Evolutionary conservation across 2,329 filamentous ascomycete species (phyloP).

Genomic region (Orbilia javanica): DNA sequence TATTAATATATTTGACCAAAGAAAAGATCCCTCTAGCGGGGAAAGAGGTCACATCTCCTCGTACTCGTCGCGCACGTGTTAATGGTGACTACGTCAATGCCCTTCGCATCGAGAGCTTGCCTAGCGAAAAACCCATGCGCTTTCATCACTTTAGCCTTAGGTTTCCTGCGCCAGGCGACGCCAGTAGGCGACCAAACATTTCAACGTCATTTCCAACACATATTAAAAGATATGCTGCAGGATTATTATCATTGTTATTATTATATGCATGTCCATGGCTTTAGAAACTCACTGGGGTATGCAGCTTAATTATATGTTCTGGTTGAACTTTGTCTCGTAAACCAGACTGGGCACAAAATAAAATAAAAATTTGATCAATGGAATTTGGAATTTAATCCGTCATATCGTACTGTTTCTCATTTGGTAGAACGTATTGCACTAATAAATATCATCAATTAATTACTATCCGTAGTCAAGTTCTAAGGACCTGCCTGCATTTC

Average conservation of each 20-base stretch:
- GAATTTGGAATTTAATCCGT: too few species aligned
- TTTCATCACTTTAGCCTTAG: constrained; percentile 23
- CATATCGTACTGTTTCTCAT: too few species aligned
- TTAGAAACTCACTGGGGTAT: too few species aligned
- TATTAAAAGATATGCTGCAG: constrained; percentile 2
- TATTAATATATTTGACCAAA: too few species aligned
- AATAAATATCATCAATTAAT: too few species aligned
- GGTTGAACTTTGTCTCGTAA: too few species aligned
- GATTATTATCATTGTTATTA: not conserved
- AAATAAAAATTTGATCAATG: too few species aligned
- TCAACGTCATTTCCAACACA: constrained; percentile 51
- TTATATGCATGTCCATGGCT: too few species aligned
- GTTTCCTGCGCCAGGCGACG: constrained; percentile 23
- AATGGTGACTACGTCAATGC: too few species aligned
- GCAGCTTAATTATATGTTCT: too few species aligned
- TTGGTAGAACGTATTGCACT: too few species aligned
- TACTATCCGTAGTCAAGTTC: not conserved
- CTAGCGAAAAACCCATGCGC: constrained; percentile 17
- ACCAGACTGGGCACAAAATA: too few species aligned
- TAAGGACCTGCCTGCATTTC: not conserved
- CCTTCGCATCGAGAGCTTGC: constrained; percentile 18
- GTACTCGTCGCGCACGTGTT: constrained; percentile 2
- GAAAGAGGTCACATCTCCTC: not conserved
- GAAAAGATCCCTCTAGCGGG: not conserved
- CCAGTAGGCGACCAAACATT: constrained; percentile 10